Conservation (phyloP, 2,329 filamentous ascomycete species). For the Chaetomiaceae sp. region DNA sequence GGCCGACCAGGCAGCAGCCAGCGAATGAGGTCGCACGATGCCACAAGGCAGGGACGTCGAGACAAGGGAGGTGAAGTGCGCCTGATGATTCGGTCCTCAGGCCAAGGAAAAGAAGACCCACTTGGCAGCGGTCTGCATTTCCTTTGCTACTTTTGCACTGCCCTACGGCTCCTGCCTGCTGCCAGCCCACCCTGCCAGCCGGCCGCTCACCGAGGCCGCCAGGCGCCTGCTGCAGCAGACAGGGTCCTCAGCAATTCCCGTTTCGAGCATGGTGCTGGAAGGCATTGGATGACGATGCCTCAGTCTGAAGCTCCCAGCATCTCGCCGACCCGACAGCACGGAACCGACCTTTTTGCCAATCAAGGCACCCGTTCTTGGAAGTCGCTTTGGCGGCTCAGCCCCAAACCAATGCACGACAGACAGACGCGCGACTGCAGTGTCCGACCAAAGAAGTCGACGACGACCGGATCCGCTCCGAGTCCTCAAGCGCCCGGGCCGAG, state of each 20-base stretch:
- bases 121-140: not conserved
- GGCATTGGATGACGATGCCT: constrained; percentile 2
- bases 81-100: no score
- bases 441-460: no score
- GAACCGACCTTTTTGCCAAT: constrained; percentile 1
- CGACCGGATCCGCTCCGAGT: no score
- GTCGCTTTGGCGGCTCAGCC: no score
- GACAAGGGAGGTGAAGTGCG: constrained; percentile 12
- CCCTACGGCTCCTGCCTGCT: no score
- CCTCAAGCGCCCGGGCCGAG: no score
- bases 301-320: not conserved
- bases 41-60: constrained; percentile 17
- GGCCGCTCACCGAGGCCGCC: no score
- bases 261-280: constrained; percentile 4
- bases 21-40: constrained; percentile 15
- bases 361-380: no score
- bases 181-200: no score
- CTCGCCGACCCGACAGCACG: constrained; percentile 9
- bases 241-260: not conserved
- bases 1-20: constrained; percentile 16
- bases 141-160: no score
- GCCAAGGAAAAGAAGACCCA: not conserved
- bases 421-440: no score
- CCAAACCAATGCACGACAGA: no score
- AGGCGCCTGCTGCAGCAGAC: not conserved